phyloP scores from a whole-genome alignment of 768 basidiomycete genomes.

The Cyclocybe cylindracea region DNA sequence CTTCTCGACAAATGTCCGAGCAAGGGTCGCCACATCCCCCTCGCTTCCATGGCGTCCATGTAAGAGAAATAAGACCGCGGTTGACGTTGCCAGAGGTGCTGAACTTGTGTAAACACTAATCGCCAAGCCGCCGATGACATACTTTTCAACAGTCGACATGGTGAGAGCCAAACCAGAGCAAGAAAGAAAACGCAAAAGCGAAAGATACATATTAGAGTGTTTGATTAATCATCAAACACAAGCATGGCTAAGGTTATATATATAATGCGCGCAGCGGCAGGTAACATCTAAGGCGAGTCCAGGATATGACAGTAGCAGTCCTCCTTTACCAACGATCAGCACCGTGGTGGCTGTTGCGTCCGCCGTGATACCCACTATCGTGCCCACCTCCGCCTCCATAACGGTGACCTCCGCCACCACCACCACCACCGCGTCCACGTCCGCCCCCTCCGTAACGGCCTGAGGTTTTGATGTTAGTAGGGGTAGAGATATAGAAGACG shows the following conservation, averaged over 20 bases:
- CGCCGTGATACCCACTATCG: conserved; percentile 39
- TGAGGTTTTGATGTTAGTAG: conserved; percentile 25
- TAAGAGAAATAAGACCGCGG: conserved; percentile 41
- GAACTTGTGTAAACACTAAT: conserved; percentile 33
- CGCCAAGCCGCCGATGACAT: conserved; percentile 38
- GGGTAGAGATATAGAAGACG: neutral
- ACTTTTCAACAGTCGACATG: conserved; percentile 15
- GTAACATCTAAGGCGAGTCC: conserved; percentile 5
- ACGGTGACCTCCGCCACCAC: conserved; percentile 45
- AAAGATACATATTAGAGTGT: conserved; percentile 8
- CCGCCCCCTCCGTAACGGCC: conserved; percentile 60
- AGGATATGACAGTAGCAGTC: neutral
- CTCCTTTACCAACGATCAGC: conserved; percentile 36
- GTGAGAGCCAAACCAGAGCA: neutral
- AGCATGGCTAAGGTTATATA: conserved; percentile 13
- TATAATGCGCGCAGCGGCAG: conserved; percentile 2
- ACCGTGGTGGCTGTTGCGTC: conserved; percentile 39
- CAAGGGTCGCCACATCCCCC: conserved; percentile 26
- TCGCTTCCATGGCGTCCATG: conserved; percentile 41
- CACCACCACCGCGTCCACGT: conserved; percentile 29
- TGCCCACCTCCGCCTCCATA: conserved; percentile 45
- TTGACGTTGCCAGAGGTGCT: conserved; percentile 16
- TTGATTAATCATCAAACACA: conserved; percentile 9
- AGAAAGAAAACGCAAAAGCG: conserved; percentile 2
- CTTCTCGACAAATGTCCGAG: conserved; percentile 23